Conservation (phyloP, 2,329 filamentous ascomycete genomes). For the Byssothecium circinans region DNA sequence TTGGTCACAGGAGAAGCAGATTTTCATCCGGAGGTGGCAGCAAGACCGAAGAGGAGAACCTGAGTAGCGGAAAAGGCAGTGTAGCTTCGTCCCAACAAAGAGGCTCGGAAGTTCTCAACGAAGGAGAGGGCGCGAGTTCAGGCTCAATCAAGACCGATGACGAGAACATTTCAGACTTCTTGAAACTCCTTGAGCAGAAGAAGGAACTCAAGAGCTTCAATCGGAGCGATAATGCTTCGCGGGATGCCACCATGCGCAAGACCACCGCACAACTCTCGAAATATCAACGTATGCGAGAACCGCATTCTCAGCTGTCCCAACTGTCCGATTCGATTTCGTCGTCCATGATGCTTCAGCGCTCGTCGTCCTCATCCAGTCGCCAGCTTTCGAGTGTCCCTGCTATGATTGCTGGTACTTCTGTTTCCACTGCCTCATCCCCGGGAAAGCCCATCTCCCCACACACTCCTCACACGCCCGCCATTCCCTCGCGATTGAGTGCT, state of each 20-base stretch:
- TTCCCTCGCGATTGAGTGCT: constrained; percentile 89
- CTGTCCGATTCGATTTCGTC: constrained; percentile 87
- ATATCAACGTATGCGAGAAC: constrained; percentile 87
- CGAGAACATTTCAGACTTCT: constrained; percentile 89
- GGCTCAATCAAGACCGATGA: constrained; percentile 77
- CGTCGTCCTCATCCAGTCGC: constrained; percentile 75
- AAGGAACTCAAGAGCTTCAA: constrained; percentile 85
- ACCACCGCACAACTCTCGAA: constrained; percentile 79
- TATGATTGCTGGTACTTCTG: constrained; percentile 65
- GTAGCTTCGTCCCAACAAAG: constrained; percentile 70
- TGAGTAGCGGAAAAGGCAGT: constrained; percentile 79
- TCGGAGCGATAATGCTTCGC: constrained; percentile 58
- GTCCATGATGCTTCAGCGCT: constrained; percentile 80
- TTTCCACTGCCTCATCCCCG: constrained; percentile 85
- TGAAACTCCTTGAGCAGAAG: constrained; percentile 84
- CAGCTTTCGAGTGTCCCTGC: constrained; percentile 67
- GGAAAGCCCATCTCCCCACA: constrained; percentile 86
- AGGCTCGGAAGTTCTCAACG: constrained; percentile 77
- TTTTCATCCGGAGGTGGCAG: constrained; percentile 75
- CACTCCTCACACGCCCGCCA: constrained; percentile 88
- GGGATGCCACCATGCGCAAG: constrained; percentile 70
- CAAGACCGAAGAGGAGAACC: constrained; percentile 71
- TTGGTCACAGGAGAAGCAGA: constrained; percentile 79
- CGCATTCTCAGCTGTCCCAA: constrained; percentile 71
- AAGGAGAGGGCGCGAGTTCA: constrained; percentile 63